phyloP scores from a whole-genome alignment of 1,139 yeast genomes.

The Debaryomyces subglobosus region DNA sequence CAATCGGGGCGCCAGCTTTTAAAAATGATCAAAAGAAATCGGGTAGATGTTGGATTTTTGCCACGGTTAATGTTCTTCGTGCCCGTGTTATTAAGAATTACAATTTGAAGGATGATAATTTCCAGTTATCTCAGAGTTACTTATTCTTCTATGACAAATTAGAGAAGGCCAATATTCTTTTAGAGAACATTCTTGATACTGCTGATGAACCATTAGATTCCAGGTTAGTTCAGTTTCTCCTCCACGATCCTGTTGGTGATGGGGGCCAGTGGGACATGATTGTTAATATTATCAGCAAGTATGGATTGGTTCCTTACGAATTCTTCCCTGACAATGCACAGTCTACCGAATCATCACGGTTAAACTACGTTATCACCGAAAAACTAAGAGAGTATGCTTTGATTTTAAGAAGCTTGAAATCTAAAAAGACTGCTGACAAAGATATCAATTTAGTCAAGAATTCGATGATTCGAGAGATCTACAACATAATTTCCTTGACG shows the following conservation, averaged over 20 bases:
- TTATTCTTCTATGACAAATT: slow-evolving; percentile 39
- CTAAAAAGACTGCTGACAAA: slow-evolving; percentile 7
- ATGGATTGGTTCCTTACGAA: slow-evolving; percentile 21
- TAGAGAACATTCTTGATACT: slow-evolving; percentile 12
- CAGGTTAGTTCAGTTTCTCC: slow-evolving; percentile 17
- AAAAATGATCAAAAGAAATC: slow-evolving; percentile 20
- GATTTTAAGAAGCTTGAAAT: slow-evolving; percentile 11
- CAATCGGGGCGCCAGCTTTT: slow-evolving; percentile 17
- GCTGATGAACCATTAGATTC: slow-evolving; percentile 17
- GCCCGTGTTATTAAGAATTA: slow-evolving; percentile 18
- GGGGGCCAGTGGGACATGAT: slow-evolving; percentile 26
- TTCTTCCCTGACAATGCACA: slow-evolving; percentile 20
- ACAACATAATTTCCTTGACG: slow-evolving; percentile 19
- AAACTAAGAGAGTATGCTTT: slow-evolving; percentile 23
- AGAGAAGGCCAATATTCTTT: slow-evolving; percentile 26
- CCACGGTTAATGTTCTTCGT: slow-evolving; percentile 21
- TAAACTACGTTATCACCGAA: slow-evolving; percentile 20
- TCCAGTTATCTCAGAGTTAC: slow-evolving; percentile 21
- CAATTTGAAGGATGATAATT: slow-evolving; percentile 17
- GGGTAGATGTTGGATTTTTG: slow-evolving; percentile 25
- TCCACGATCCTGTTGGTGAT: slow-evolving; percentile 20
- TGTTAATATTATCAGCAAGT: slow-evolving; percentile 22
- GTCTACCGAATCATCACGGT: slow-evolving; percentile 18
- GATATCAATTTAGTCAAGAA: slow-evolving; percentile 8
- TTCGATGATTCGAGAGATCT: slow-evolving; percentile 19